These are phyloP conservation scores for Nemania diffusa DNA, from an alignment of 2,329 filamentous ascomycete genomes.

Conservation along the genomic window DNA sequence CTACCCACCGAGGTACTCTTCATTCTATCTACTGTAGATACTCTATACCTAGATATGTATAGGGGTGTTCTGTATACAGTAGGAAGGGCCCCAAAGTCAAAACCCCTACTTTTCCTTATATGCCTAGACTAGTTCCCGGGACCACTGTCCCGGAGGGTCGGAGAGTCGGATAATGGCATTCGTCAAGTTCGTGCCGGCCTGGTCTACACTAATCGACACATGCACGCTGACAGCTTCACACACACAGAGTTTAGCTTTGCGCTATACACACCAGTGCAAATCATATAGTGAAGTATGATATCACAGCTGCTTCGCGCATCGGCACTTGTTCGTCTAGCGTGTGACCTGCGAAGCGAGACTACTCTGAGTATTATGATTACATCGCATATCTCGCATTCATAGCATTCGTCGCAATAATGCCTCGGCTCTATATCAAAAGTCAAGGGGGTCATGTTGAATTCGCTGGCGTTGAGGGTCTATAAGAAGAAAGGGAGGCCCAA, in stretches of 20 bases:
- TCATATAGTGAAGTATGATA: conserved; percentile 5
- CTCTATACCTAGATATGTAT: too few relatives aligned
- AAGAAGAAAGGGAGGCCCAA: conserved; percentile 8
- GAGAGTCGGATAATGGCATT: background rate
- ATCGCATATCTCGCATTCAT: background rate
- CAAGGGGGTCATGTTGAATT: background rate
- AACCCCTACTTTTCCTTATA: too few relatives aligned
- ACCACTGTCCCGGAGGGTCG: background rate
- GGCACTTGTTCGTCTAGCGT: background rate
- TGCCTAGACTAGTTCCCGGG: too few relatives aligned
- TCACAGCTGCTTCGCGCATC: conserved; percentile 6
- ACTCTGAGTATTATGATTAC: background rate
- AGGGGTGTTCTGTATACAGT: too few relatives aligned
- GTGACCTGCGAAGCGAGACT: background rate
- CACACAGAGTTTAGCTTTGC: conserved; percentile 3
- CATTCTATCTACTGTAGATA: too few relatives aligned
- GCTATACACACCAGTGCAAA: background rate
- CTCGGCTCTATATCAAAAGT: background rate
- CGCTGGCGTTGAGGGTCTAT: conserved; percentile 8
- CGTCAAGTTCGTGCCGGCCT: background rate
- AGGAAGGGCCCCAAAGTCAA: too few relatives aligned
- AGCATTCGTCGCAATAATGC: background rate
- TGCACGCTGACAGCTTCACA: background rate
- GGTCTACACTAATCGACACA: background rate
- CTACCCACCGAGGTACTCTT: too few relatives aligned